Conservation (phyloP, 345 rosid species). For the Lepidium aucheri region DNA sequence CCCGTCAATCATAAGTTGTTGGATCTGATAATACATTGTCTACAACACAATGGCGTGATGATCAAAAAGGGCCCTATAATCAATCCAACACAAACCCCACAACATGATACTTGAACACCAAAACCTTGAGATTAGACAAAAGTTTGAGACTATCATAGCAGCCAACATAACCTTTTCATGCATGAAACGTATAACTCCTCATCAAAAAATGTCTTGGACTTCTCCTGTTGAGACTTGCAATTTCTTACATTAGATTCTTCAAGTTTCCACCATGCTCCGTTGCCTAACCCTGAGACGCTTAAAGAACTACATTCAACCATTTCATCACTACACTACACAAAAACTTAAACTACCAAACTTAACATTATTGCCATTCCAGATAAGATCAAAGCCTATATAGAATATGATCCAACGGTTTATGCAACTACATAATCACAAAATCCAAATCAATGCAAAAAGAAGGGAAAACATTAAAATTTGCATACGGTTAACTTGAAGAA, state of each 20-base stretch:
- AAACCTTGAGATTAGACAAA: slow-evolving; percentile 63
- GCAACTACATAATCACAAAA: not conserved
- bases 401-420: not conserved
- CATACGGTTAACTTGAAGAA: slow-evolving; percentile 30
- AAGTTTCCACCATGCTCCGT: slow-evolving; percentile 19
- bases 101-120: not conserved
- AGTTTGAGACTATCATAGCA: slow-evolving; percentile 63
- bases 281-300: slow-evolving; percentile 21
- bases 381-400: not conserved
- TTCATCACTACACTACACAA: not conserved
- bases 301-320: not conserved
- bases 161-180: slow-evolving; percentile 57
- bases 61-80: not conserved
- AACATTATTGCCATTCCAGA: not conserved
- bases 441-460: not conserved
- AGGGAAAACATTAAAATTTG: not conserved
- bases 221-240: not conserved
- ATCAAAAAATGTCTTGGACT: slow-evolving; percentile 14
- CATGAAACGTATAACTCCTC: slow-evolving; percentile 46
- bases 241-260: slow-evolving; percentile 8
- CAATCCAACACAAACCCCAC: not conserved
- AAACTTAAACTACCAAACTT: not conserved
- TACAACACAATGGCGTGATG: slow-evolving; percentile 10
- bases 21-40: slow-evolving; percentile 53
- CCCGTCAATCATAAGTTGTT: slow-evolving; percentile 74